phyloP scores from a whole-genome alignment of 192 early-diverging fungal genomes.

The Paraglomus occultum region DNA sequence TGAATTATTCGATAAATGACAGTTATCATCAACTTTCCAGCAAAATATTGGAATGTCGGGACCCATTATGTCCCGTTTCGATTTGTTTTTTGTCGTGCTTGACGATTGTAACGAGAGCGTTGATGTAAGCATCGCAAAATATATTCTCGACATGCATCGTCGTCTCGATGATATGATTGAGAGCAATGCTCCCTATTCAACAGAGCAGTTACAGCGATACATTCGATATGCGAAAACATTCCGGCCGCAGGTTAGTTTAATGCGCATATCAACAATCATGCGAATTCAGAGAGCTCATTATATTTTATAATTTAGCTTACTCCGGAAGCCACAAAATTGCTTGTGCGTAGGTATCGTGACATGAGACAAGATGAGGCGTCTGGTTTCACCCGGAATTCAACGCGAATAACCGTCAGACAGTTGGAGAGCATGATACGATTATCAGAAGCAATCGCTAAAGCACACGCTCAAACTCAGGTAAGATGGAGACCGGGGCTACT shows the following conservation, averaged over 20 bases:
- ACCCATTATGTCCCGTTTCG: conserved; percentile 99
- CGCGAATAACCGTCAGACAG: conserved; percentile 96
- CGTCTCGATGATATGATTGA: conserved; percentile 61
- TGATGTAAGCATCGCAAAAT: conserved; percentile 87
- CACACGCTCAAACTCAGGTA: conserved; percentile 67
- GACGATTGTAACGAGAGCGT: conserved; percentile 89
- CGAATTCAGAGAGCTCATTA: background rate
- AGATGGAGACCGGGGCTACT: background rate
- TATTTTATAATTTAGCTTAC: conserved; percentile 48
- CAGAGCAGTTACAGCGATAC: conserved; percentile 77
- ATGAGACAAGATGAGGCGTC: conserved; percentile 84
- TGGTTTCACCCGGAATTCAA: conserved; percentile 65
- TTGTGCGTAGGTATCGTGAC: conserved; percentile 84
- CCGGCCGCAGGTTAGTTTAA: conserved; percentile 65
- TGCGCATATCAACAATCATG: background rate
- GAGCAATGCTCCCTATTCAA: conserved; percentile 61
- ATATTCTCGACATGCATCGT: conserved; percentile 88
- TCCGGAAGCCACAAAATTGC: conserved; percentile 68
- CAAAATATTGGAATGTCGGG: conserved; percentile 97
- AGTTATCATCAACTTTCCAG: conserved; percentile 38
- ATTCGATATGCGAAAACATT: conserved; percentile 88
- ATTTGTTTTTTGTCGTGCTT: conserved; percentile 95
- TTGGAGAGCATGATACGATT: conserved; percentile 95
- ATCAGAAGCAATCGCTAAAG: conserved; percentile 91
- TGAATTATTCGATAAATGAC: background rate